Base-by-base conservation (phyloP, 2,329 filamentous ascomycete genomes). In the Xylaria sp. region DNA sequence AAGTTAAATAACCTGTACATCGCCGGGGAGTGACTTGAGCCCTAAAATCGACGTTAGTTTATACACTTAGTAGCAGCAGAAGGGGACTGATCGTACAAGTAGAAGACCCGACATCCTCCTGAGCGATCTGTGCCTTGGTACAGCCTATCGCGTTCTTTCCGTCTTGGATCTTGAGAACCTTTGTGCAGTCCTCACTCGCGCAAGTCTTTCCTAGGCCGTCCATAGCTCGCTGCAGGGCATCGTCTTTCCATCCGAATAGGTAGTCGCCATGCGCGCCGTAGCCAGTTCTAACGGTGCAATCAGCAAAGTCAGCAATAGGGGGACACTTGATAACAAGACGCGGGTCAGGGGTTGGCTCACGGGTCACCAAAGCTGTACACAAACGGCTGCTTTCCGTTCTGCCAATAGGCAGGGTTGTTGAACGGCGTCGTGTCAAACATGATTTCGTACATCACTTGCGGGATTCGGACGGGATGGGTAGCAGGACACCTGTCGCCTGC, bases 131-230 rank as follows among this genome's bases (percentile, higher is more conserved):
- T 55, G 36, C 0, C 27, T 66, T 66, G 12, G 64, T 66, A 34
- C 64, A 66, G 24, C 57, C 64, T 17, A 66, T 66, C 3, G 64
- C 64, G 45, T 61, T 19, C 50, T 56, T 66, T 17, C 64, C 64
- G 32, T 61, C 56, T 56, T 66, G 64, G 21, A 66, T 66, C 48
- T 61, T 66, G 5, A 66, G 39, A 27, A 66, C 64, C 50, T 61
- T 55, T 2, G 64, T 66, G 30, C 64, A 66, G 39, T 66, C 64
- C 36, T 66, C 64, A 36, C 64, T 66, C 7, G 64, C 64, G 24
- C 64, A 66, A 5, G 39, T 59, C 11, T 45, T 53, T 24, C 62
- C 62, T 11, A 64, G 61, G 2, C 32, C 50, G 12, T 62, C 60
- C 60, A 62, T 62, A 1, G 60, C 60, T 8, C 60, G 50, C 27